These are phyloP conservation scores for Hypoxylon subgilvum DNA, from an alignment of 495 filamentous ascomycete genomes.

Conservation along the genomic window DNA sequence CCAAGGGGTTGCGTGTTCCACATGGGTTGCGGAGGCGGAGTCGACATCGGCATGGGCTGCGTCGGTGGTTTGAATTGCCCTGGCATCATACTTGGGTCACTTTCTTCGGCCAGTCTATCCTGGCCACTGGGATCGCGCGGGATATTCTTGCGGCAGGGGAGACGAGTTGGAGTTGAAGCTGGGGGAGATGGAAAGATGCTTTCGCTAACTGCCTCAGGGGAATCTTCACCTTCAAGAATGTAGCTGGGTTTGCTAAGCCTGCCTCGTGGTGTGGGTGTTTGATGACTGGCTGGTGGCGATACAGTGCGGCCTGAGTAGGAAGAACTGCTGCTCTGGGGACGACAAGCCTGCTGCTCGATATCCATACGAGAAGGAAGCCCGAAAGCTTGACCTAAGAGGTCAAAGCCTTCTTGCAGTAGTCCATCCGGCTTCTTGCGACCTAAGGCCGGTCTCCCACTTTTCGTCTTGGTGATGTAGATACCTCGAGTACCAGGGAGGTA, in stretches of 20 bases:
- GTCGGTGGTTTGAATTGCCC: not conserved
- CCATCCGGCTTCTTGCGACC: conserved; percentile 30
- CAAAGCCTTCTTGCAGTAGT: conserved; percentile 21
- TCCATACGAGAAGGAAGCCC: conserved; percentile 30
- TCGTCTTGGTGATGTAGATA: conserved; percentile 31
- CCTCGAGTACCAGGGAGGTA: conserved; percentile 15
- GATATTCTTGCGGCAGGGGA: not conserved
- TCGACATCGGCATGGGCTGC: not conserved
- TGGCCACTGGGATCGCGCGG: not conserved
- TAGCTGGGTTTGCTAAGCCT: not conserved
- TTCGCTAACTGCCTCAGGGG: not conserved
- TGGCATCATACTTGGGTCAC: not conserved
- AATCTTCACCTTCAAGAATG: not conserved
- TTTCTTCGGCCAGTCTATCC: not conserved
- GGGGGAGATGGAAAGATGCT: conserved; percentile 1
- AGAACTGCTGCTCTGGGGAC: not conserved
- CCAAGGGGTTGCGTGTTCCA: not conserved
- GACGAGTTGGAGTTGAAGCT: not conserved
- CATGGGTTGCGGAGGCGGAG: not conserved
- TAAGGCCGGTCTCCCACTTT: conserved; percentile 26
- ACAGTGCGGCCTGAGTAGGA: not conserved
- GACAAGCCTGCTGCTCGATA: conserved; percentile 13
- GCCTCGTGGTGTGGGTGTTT: not conserved
- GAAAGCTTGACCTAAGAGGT: conserved; percentile 22
- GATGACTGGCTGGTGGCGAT: not conserved